A percentile compares a stretch with the other conserved stretches of the same genome.
Conservation (phyloP, 352 stramenopile genomes). For the Halophytophthora batemanensis region DNA sequence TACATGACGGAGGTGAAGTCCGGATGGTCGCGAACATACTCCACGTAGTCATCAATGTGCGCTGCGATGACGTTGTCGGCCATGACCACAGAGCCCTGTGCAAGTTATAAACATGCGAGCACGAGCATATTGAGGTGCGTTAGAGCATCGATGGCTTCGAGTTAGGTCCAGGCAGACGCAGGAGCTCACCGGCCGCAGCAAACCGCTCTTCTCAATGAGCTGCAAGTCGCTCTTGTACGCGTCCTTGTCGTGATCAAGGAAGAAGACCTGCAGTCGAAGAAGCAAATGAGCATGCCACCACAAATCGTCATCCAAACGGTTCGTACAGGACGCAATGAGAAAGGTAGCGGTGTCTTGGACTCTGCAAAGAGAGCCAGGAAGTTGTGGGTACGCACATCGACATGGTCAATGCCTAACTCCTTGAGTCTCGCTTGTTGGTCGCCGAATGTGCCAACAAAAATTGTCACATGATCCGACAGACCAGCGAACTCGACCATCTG, state of each 20-base stretch:
- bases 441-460: constrained; percentile 34
- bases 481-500: constrained; percentile 33
- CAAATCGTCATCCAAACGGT: background rate
- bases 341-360: too few species aligned
- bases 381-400: constrained; percentile 23
- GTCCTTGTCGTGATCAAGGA: constrained; percentile 37
- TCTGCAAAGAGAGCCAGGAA: background rate
- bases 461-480: constrained; percentile 26
- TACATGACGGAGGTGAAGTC: constrained; percentile 33
- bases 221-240: constrained; percentile 31
- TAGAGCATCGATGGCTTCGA: background rate
- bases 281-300: background rate
- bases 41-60: constrained; percentile 30
- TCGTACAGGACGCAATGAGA: too few species aligned
- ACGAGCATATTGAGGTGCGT: background rate
- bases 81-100: constrained; percentile 33
- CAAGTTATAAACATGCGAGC: background rate
- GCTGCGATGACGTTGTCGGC: constrained; percentile 38
- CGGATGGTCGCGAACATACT: constrained; percentile 29
- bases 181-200: constrained; percentile 20
- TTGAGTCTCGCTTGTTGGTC: constrained; percentile 26
- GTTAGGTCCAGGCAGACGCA: background rate
- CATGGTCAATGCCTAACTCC: constrained; percentile 23
- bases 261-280: constrained; percentile 24
- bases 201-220: constrained; percentile 28